phyloP scores from a whole-genome alignment of 768 basidiomycete genomes.

The Amanita fuliginea region DNA sequence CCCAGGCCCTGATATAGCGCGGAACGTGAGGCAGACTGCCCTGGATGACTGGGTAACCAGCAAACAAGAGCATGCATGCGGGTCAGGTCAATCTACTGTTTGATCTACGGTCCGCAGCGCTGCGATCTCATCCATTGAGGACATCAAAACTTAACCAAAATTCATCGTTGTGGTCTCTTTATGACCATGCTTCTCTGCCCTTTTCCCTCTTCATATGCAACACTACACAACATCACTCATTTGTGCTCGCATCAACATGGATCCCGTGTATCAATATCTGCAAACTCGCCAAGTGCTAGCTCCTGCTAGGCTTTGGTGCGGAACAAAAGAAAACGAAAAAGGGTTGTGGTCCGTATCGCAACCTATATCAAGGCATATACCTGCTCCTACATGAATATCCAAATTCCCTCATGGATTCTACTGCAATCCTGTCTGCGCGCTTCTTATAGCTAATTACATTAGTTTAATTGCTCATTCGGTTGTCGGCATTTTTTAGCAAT shows the following conservation, averaged over 20 bases:
- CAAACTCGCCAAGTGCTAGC: neutral
- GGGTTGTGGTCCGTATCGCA: neutral
- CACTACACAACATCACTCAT: neutral
- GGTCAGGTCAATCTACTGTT: neutral
- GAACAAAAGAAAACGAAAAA: neutral
- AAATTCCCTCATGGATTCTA: neutral
- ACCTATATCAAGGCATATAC: slow-evolving; percentile 2
- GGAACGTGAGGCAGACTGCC: neutral
- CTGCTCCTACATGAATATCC: neutral
- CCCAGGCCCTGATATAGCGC: slow-evolving; percentile 8
- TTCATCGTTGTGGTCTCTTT: neutral
- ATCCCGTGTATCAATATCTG: neutral
- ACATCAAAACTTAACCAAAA: neutral
- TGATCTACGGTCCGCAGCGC: neutral
- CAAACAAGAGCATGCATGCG: neutral
- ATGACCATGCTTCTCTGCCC: neutral
- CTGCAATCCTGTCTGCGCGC: neutral
- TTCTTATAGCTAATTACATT: neutral
- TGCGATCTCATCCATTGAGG: neutral
- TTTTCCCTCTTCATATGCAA: neutral
- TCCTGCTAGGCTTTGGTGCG: neutral
- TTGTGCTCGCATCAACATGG: neutral
- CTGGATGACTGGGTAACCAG: neutral
- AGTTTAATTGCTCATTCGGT: neutral
- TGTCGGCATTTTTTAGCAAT: neutral